Evolutionary conservation across 805 yeast species (phyloP).

Genomic region (Candida verbasci): DNA sequence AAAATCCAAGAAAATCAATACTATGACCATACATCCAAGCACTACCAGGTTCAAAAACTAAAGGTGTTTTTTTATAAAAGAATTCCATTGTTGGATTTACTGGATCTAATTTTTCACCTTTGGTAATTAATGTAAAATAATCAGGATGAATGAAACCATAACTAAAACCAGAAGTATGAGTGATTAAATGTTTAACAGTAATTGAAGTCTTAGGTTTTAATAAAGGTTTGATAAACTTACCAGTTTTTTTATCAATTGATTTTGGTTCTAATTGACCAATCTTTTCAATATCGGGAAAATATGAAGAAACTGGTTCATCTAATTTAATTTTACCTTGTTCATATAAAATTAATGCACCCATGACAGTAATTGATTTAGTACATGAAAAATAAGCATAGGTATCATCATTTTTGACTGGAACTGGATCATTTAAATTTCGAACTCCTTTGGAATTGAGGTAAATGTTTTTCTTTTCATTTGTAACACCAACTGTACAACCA

Average conservation of each 20-base stretch:
- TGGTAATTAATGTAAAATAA: conserved; percentile 18
- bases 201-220: conserved; percentile 19
- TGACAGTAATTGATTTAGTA: conserved; percentile 31
- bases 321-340: conserved; percentile 29
- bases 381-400: conserved; percentile 23
- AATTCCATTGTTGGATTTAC: conserved; percentile 19
- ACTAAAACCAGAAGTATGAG: conserved; percentile 32
- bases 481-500: conserved; percentile 21
- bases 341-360: conserved; percentile 30
- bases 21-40: conserved; percentile 34
- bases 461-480: conserved; percentile 17
- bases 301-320: conserved; percentile 28
- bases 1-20: conserved; percentile 35
- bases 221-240: conserved; percentile 19
- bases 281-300: conserved; percentile 28
- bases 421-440: conserved; percentile 13
- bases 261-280: conserved; percentile 24
- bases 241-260: conserved; percentile 20
- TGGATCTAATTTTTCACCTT: conserved; percentile 15
- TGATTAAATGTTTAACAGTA: conserved; percentile 25
- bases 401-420: conserved; percentile 14
- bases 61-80: conserved; percentile 25
- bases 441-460: conserved; percentile 22
- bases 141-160: conserved; percentile 30
- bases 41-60: conserved; percentile 35